Percentiles rank a stretch among this genome's conserved stretches.
Conservation (phyloP, 2,329 filamentous ascomycete genomes). For the Beauveria australis region DNA sequence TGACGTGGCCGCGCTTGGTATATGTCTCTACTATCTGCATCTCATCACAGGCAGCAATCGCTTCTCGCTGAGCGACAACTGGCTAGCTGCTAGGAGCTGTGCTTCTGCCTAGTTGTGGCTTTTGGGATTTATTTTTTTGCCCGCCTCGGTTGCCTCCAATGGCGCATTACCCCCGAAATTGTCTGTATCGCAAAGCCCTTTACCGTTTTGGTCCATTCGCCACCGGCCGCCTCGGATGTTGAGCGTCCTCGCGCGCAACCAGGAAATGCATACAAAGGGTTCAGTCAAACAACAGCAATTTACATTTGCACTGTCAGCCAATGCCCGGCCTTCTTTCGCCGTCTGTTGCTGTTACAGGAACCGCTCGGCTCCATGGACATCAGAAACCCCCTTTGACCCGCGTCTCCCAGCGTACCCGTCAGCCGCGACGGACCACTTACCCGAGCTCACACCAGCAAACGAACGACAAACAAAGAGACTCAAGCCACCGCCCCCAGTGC, state of each 20-base stretch:
- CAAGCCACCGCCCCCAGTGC: background rate
- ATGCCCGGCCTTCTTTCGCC: background rate
- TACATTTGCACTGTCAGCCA: background rate
- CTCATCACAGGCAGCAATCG: background rate
- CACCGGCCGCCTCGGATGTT: background rate
- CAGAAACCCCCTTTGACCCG: background rate
- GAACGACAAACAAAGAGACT: constrained; percentile 1
- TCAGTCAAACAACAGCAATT: background rate
- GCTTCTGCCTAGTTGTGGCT: background rate
- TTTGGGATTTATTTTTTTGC: background rate
- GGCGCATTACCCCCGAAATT: constrained; percentile 4
- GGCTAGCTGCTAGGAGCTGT: background rate
- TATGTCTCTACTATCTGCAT: background rate
- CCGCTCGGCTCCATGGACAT: background rate
- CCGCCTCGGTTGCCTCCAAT: background rate
- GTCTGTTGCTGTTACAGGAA: background rate
- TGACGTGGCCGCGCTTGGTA: constrained; percentile 2
- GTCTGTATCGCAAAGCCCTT: constrained; percentile 1
- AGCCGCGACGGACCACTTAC: background rate
- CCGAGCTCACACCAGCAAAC: constrained; percentile 6
- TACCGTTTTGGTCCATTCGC: background rate
- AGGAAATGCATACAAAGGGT: background rate
- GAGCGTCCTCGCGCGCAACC: background rate
- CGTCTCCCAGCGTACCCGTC: constrained; percentile 8
- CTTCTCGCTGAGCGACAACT: background rate